phyloP scores from a whole-genome alignment of 805 yeast genomes.

The Teunomyces stri region DNA sequence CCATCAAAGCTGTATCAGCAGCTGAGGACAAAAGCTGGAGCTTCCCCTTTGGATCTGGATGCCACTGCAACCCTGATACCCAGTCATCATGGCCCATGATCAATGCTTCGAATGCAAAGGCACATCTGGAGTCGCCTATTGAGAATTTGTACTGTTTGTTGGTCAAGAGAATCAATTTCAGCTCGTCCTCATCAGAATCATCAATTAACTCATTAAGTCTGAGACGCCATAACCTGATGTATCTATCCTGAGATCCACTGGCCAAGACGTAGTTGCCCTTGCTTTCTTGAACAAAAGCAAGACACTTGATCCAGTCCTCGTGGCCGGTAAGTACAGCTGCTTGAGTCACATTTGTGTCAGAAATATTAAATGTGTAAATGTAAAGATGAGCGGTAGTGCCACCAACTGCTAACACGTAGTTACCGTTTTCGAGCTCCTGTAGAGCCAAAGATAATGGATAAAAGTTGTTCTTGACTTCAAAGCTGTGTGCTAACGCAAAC shows the following conservation, averaged over 20 bases:
- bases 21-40: slow-evolving; percentile 74
- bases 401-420: slow-evolving; percentile 62
- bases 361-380: slow-evolving; percentile 46
- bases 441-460: slow-evolving; percentile 42
- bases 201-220: slow-evolving; percentile 54
- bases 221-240: slow-evolving; percentile 86
- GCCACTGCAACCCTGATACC: slow-evolving; percentile 87
- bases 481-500: slow-evolving; percentile 24
- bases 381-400: slow-evolving; percentile 61
- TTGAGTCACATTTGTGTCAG: slow-evolving; percentile 24
- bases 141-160: slow-evolving; percentile 70
- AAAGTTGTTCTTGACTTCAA: slow-evolving; percentile 45
- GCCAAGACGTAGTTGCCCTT: slow-evolving; percentile 67
- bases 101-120: slow-evolving; percentile 83
- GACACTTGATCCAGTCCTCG: slow-evolving; percentile 91
- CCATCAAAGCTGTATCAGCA: slow-evolving; percentile 89
- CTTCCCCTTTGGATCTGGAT: slow-evolving; percentile 42
- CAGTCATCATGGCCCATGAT: slow-evolving; percentile 99
- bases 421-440: slow-evolving; percentile 28
- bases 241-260: slow-evolving; percentile 89
- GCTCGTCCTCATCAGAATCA: slow-evolving; percentile 52
- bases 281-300: slow-evolving; percentile 53
- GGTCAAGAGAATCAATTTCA: slow-evolving; percentile 53
- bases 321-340: slow-evolving; percentile 76
- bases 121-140: slow-evolving; percentile 39